Conservation (phyloP, 306 rosid genomes). For the Macrotyloma uniflorum region DNA sequence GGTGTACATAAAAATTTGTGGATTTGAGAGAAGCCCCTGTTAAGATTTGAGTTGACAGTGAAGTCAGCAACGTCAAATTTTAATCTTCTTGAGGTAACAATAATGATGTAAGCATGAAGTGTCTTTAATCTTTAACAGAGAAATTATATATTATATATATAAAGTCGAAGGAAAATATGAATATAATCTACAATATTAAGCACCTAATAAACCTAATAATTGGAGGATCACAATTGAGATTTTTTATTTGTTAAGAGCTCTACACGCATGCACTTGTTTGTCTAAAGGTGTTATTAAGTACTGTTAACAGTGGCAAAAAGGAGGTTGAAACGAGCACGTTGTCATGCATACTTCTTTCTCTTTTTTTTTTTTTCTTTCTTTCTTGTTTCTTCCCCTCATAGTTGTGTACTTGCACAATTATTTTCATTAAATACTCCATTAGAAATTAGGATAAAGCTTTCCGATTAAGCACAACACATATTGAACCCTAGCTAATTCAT, state of each 20-base stretch:
- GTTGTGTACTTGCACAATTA: background rate
- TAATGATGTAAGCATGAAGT: slow-evolving; percentile 39
- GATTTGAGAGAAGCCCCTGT: slow-evolving; percentile 1
- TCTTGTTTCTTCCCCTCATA: background rate
- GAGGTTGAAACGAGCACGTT: background rate
- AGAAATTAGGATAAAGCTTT: slow-evolving; percentile 20
- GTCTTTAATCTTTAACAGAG: background rate
- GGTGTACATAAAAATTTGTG: background rate
- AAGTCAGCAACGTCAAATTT: slow-evolving; percentile 11
- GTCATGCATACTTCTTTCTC: background rate
- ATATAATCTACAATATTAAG: background rate
- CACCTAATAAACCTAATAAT: background rate
- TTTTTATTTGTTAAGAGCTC: background rate
- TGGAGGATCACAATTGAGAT: background rate
- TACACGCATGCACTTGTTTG: background rate
- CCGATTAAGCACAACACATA: background rate
- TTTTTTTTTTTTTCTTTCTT: no score
- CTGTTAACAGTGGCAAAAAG: background rate
- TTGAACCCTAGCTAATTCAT: background rate
- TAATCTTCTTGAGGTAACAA: background rate
- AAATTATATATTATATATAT: background rate
- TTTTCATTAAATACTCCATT: slow-evolving; percentile 6
- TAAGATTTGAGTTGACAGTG: slow-evolving; percentile 30
- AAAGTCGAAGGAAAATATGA: background rate
- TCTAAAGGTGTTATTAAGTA: background rate